phyloP scores from a whole-genome alignment of 805 yeast species.

The Candida patagonica region DNA sequence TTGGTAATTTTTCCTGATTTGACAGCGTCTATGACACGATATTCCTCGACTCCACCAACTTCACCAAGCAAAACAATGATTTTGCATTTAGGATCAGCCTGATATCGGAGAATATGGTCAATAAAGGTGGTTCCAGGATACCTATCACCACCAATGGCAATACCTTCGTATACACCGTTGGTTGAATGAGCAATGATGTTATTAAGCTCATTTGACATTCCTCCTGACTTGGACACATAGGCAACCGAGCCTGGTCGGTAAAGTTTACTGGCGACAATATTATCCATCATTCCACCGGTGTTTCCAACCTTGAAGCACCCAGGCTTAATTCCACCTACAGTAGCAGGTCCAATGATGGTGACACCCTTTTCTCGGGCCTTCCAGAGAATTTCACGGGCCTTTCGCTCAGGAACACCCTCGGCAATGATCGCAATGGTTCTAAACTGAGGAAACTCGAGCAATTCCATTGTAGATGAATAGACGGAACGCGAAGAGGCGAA shows the following conservation, averaged over 20 bases:
- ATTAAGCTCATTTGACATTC: slow-evolving; percentile 41
- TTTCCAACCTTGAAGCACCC: slow-evolving; percentile 41
- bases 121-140: slow-evolving; percentile 66
- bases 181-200: slow-evolving; percentile 37
- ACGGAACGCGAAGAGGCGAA: slow-evolving; percentile 40
- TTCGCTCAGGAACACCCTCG: slow-evolving; percentile 41
- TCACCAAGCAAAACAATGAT: slow-evolving; percentile 59
- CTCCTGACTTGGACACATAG: slow-evolving; percentile 40
- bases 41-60: slow-evolving; percentile 67
- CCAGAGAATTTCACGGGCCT: slow-evolving; percentile 38
- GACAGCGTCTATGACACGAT: slow-evolving; percentile 61
- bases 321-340: slow-evolving; percentile 42
- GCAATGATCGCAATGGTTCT: slow-evolving; percentile 40
- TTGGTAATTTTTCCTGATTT: slow-evolving; percentile 53
- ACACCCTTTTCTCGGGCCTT: slow-evolving; percentile 37
- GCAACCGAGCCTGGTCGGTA: slow-evolving; percentile 41
- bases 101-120: slow-evolving; percentile 56
- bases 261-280: slow-evolving; percentile 39
- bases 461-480: slow-evolving; percentile 39
- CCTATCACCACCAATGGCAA: slow-evolving; percentile 67
- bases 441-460: slow-evolving; percentile 37
- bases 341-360: slow-evolving; percentile 39
- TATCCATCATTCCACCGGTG: slow-evolving; percentile 44
- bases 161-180: slow-evolving; percentile 44
- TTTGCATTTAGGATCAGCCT: slow-evolving; percentile 56